Base-by-base conservation (phyloP, 441 rosid genomes). In the Adansonia grandidieri region DNA sequence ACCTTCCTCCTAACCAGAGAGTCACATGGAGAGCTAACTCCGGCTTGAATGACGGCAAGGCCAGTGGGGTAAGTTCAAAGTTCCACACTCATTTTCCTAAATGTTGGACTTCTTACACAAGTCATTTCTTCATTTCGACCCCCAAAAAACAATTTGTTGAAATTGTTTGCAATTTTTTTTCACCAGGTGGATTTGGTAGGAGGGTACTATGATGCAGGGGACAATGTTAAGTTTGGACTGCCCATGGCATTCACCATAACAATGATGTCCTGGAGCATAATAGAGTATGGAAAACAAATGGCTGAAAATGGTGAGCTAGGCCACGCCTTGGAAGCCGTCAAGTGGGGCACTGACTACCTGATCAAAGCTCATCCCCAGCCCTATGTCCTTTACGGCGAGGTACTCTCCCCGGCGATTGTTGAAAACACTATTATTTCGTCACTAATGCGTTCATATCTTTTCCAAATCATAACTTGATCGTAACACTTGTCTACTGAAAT, bases 21-120 rank as follows among this genome's bases (percentile, higher is more conserved):
- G 94, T 96, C 82, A 80, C 84, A 19, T 96, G 99, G 99, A 93
- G 99, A 76, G 80, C 92, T 71, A 86, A 94, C 85, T 96, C 99
- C 40, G 98, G 98, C 19, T 88, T 96, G 48, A 87, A 79, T 69
- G 99, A 96, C 50, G 98, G 98, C 85, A 93, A 94, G 78, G 92
- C 96, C 20, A 94, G 97, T 79, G 98, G 99, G 78, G 99, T 96
- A 84, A 80, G 91, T 79, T 73, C n/a, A 8, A 60, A n/a, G 10
- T 22, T 47, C 28, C 44, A 54, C 57, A 42, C 22, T 28, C 11
- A 20, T 15, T 9, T 6, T 17, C 56, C 56, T 4, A 45, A 45
- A 40, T 14, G 47, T 53, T 71, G 61, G 19, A 73, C 15, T 53
- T 58, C 15, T 64, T 24, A 6, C 15, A 50, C 17, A 19, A 19